Evolutionary conservation across 345 rosid species (phyloP).

Genomic region (Citrus inodora): DNA sequence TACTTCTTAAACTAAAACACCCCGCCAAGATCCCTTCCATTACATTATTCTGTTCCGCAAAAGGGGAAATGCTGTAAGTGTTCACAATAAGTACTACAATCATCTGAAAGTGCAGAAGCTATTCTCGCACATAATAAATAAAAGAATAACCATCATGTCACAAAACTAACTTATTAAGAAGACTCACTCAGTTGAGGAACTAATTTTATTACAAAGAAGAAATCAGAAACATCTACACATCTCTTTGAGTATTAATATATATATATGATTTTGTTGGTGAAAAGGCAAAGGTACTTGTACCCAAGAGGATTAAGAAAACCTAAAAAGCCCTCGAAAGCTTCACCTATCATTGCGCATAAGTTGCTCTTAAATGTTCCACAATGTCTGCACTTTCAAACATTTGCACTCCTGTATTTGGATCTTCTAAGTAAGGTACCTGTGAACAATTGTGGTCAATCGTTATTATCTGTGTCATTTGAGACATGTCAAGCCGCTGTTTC

Average conservation of each 20-base stretch:
- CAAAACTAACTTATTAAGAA: not conserved
- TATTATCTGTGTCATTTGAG: not conserved
- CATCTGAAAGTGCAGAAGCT: not conserved
- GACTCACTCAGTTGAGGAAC: not conserved
- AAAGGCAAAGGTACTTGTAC: slow-evolving; percentile 7
- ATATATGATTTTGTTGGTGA: not conserved
- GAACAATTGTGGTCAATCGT: not conserved
- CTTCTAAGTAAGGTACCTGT: slow-evolving; percentile 87
- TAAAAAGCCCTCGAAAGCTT: not conserved
- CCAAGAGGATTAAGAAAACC: not conserved
- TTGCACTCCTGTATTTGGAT: slow-evolving; percentile 85
- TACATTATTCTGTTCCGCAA: not conserved
- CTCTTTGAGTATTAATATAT: not conserved
- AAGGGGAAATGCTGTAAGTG: not conserved
- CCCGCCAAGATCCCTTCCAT: not conserved
- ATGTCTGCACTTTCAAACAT: slow-evolving; percentile 97
- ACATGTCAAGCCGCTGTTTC: not conserved
- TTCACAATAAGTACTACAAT: not conserved
- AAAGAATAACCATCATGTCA: not conserved
- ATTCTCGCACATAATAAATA: not conserved
- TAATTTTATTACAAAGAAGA: not conserved
- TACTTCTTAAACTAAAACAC: not conserved
- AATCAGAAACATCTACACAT: not conserved
- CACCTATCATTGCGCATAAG: slow-evolving; percentile 50
- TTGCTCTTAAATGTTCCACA: slow-evolving; percentile 72